phyloP scores from a whole-genome alignment of 257 asterid genomes.

The Rhazya stricta region DNA sequence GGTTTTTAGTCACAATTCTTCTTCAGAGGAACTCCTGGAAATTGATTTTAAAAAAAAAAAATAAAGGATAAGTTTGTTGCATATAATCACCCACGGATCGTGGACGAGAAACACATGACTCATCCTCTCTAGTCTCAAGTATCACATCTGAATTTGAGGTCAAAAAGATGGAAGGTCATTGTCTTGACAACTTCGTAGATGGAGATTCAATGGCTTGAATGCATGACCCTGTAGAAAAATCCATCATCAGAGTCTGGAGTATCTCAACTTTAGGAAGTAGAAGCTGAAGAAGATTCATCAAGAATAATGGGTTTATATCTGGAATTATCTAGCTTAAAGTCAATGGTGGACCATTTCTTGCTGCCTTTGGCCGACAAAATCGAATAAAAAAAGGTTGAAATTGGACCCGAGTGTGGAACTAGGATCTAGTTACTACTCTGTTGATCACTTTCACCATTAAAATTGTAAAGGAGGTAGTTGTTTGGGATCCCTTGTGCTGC shows the following conservation, averaged over 20 bases:
- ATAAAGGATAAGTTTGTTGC: background rate
- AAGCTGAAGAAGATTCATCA: background rate
- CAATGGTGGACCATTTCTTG: slow-evolving; percentile 21
- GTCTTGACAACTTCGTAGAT: slow-evolving; percentile 11
- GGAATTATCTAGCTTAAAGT: slow-evolving; percentile 16
- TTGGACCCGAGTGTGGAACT: slow-evolving; percentile 15
- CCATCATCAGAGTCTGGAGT: slow-evolving; percentile 6
- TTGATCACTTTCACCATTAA: slow-evolving; percentile 20
- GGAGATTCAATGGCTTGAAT: slow-evolving; percentile 10
- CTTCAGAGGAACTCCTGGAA: too few relatives aligned
- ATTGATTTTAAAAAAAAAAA: too few relatives aligned
- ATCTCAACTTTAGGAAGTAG: slow-evolving; percentile 3
- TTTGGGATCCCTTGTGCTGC: background rate
- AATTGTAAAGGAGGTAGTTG: slow-evolving; percentile 16
- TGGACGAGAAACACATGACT: slow-evolving; percentile 7
- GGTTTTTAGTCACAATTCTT: too few relatives aligned
- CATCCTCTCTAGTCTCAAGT: too few relatives aligned
- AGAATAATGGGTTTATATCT: background rate
- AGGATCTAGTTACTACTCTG: background rate
- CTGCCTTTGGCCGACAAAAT: slow-evolving; percentile 6
- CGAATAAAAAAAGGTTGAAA: background rate
- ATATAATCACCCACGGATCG: background rate
- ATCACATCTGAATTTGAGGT: slow-evolving; percentile 11
- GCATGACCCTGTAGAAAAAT: slow-evolving; percentile 4
- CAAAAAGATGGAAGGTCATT: slow-evolving; percentile 18